Evolutionary conservation across 140 eudicot genomes (phyloP).

Genomic region (Ambrosia hybrid): DNA sequence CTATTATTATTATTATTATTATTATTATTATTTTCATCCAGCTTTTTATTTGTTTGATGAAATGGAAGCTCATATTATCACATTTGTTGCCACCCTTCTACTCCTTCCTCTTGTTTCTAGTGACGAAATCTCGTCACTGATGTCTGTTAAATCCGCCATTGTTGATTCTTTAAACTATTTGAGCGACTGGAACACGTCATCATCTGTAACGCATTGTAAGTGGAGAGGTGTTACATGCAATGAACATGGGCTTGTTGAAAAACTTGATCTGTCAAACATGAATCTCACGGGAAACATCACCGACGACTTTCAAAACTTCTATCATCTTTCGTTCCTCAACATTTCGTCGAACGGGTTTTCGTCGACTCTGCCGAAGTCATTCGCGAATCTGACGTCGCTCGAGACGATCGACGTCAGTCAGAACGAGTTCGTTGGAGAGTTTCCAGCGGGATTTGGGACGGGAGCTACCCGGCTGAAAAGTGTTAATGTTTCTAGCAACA

Average conservation of each 20-base stretch:
- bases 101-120: slow-evolving; percentile 33
- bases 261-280: slow-evolving; percentile 75
- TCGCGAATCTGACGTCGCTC: slow-evolving; percentile 52
- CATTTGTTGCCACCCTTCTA: slow-evolving; percentile 20
- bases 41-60: slow-evolving; percentile 17
- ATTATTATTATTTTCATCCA: not conserved
- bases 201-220: slow-evolving; percentile 39
- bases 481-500: slow-evolving; percentile 78
- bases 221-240: slow-evolving; percentile 78
- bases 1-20: not conserved
- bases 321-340: slow-evolving; percentile 52
- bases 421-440: slow-evolving; percentile 65
- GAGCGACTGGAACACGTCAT: slow-evolving; percentile 40
- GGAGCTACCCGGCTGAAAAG: slow-evolving; percentile 35
- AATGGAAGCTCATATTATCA: slow-evolving; percentile 24
- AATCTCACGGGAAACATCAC: slow-evolving; percentile 69
- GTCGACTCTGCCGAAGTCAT: slow-evolving; percentile 46
- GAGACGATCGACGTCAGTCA: slow-evolving; percentile 53
- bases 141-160: slow-evolving; percentile 54
- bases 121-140: slow-evolving; percentile 48
- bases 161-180: slow-evolving; percentile 59
- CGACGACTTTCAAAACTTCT: slow-evolving; percentile 40
- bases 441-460: slow-evolving; percentile 56
- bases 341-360: slow-evolving; percentile 55
- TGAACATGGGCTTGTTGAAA: slow-evolving; percentile 46